phyloP scores from a whole-genome alignment of 192 early-diverging fungal species.

The Rhizoclosmatium sp. region DNA sequence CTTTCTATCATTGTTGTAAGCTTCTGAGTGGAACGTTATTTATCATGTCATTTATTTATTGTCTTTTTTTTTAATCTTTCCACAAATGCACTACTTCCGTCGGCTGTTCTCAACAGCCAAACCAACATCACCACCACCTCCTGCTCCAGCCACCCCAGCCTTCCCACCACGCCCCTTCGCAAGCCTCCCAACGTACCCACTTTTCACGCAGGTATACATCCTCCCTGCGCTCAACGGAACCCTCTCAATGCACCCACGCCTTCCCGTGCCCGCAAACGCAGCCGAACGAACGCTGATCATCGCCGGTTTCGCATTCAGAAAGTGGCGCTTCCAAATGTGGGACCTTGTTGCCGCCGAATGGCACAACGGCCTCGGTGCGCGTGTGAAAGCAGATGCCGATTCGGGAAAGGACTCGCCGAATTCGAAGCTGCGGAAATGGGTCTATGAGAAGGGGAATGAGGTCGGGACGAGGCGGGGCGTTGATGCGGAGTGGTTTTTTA shows the following conservation, averaged over 20 bases:
- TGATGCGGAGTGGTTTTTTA: constrained; percentile 60
- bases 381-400: neutral
- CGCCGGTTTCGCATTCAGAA: constrained; percentile 5
- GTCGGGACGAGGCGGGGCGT: constrained; percentile 47
- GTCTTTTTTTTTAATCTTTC: too few relatives aligned
- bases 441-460: constrained; percentile 41
- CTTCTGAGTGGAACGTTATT: too few relatives aligned
- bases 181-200: constrained; percentile 17
- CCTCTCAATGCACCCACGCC: constrained; percentile 31
- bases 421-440: neutral
- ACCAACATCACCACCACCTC: neutral
- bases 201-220: constrained; percentile 44
- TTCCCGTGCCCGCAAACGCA: constrained; percentile 16
- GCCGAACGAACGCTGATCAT: constrained; percentile 6
- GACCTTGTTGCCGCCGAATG: constrained; percentile 19
- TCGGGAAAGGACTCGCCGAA: neutral
- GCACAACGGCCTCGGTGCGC: neutral
- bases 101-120: neutral
- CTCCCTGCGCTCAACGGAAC: constrained; percentile 50
- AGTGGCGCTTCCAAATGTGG: constrained; percentile 8
- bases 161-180: constrained; percentile 22
- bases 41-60: too few relatives aligned
- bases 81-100: too few relatives aligned
- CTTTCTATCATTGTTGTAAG: too few relatives aligned
- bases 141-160: neutral